A percentile compares a stretch with the other conserved stretches of the same genome.
Evolutionary conservation across 768 basidiomycete genomes (phyloP).

Genomic region (Pleurotus sapidus): DNA sequence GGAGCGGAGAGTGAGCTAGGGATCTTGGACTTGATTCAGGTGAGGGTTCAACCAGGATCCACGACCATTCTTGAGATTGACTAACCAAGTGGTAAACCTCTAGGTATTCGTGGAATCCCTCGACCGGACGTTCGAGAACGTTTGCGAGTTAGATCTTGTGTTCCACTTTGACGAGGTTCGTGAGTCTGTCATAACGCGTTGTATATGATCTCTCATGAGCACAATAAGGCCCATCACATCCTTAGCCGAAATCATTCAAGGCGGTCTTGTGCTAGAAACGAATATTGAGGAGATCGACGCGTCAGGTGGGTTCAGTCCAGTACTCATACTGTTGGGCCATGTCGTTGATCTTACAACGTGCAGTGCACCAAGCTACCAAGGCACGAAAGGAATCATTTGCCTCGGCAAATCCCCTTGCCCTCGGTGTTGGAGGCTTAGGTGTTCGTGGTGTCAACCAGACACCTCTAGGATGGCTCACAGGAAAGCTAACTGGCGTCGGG

Average conservation of each 20-base stretch:
- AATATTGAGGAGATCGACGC: slow-evolving; percentile 82
- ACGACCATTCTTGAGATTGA: neutral
- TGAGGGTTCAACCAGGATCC: slow-evolving; percentile 29
- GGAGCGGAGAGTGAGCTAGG: slow-evolving; percentile 96
- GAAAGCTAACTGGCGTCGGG: slow-evolving; percentile 65
- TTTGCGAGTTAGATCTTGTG: slow-evolving; percentile 96
- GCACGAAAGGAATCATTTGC: slow-evolving; percentile 75
- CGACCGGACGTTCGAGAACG: slow-evolving; percentile 95
- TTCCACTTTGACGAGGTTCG: slow-evolving; percentile 97
- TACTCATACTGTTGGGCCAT: neutral
- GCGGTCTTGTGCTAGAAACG: slow-evolving; percentile 94
- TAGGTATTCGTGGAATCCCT: slow-evolving; percentile 97
- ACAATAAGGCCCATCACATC: slow-evolving; percentile 82
- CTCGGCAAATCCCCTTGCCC: slow-evolving; percentile 79
- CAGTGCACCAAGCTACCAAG: slow-evolving; percentile 70
- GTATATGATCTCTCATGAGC: neutral
- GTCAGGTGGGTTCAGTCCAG: slow-evolving; percentile 45
- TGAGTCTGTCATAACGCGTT: neutral
- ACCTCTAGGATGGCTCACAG: slow-evolving; percentile 79
- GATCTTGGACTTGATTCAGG: slow-evolving; percentile 95
- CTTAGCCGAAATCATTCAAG: slow-evolving; percentile 94
- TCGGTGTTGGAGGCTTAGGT: slow-evolving; percentile 59
- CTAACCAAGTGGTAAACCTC: neutral
- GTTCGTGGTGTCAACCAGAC: slow-evolving; percentile 62
- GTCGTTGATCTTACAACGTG: slow-evolving; percentile 9